Base-by-base conservation (phyloP, 1,284 basidiomycete species). In the Trichosporon ovoides region DNA sequence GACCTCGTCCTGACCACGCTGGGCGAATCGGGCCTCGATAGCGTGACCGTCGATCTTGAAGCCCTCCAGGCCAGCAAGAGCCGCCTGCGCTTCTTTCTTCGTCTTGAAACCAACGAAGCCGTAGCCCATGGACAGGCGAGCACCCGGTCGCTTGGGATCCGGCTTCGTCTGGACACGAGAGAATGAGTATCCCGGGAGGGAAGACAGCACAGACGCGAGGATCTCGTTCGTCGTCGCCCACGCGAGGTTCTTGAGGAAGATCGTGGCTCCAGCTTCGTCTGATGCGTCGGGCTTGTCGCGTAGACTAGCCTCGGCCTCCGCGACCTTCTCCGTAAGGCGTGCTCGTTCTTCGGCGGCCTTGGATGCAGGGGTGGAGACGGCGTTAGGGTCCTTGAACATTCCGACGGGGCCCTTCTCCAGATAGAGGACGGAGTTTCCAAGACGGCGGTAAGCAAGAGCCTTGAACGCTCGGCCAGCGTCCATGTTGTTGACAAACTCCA, bases 171-270 rank as follows among this genome's bases (percentile, higher is more conserved):
- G 91, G 10, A 98, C 84, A 5, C 91, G 86, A 6, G 92, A 90
- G 71, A 96, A 98, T 0, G 84, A 81, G 74, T 92, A 97, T 6
- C 85, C 87, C 3, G 88, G 85, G 0, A 98, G 80, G 57, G 85
- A 81, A n/a, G 84, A 81, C 71, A 97, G 91, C 33, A 87, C 81
- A 35, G 84, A 80, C 4, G 79, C 79, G 14, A 98, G 81, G 14
- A 85, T 82, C 56, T 88, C 86, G 22, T 85, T 81, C 0, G 91
- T 90, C n/a, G 93, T 97, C 7, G 85, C 81, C 77, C 96, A 98
- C 11, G 89, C 83, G 35, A 98, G 81, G 70, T 98, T 98, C 83
- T 98, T 97, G 77, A 98, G 81, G 77, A 92, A 98, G 7, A 98
- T 83, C 11, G 95, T 97, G 14, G 89, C 84, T 0, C 89, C 91